These are phyloP conservation scores for Esteya vermicola DNA, from an alignment of 2,329 filamentous ascomycete genomes.

Conservation along the genomic window DNA sequence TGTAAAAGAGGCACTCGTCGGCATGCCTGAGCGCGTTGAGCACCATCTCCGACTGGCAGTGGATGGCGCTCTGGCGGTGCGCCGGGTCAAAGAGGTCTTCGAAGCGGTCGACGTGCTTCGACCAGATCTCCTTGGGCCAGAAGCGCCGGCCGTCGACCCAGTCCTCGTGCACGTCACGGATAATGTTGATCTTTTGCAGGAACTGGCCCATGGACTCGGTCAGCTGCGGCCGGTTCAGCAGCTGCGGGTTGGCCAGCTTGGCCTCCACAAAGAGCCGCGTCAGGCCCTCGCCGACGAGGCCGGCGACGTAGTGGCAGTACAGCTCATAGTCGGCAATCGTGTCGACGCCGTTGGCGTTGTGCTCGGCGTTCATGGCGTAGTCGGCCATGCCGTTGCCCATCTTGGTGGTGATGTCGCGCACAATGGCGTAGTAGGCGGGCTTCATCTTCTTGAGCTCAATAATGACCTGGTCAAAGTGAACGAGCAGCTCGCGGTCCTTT, in stretches of 20 bases:
- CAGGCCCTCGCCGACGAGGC: constrained; percentile 86
- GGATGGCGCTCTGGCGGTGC: constrained; percentile 61
- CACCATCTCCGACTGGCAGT: constrained; percentile 89
- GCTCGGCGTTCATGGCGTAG: constrained; percentile 72
- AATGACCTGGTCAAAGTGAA: constrained; percentile 81
- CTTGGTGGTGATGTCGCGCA: constrained; percentile 80
- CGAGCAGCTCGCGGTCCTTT: constrained; percentile 84
- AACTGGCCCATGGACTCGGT: constrained; percentile 96
- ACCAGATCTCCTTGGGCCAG: constrained; percentile 96
- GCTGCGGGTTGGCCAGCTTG: constrained; percentile 70
- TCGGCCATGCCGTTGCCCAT: constrained; percentile 99
- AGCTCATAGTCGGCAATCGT: constrained; percentile 83
- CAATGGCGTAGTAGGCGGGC: constrained; percentile 67
- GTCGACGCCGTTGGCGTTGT: constrained; percentile 66
- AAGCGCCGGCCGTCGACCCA: constrained; percentile 76
- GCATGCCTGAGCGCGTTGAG: constrained; percentile 74
- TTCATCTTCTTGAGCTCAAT: constrained; percentile 81
- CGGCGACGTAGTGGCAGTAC: constrained; percentile 98
- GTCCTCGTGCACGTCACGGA: constrained; percentile 88
- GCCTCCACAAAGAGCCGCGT: constrained; percentile 83
- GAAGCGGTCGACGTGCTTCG: constrained; percentile 80
- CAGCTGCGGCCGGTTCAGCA: constrained; percentile 64
- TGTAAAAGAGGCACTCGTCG: constrained; percentile 94
- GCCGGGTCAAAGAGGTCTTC: constrained; percentile 79
- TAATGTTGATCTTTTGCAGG: constrained; percentile 97